These are phyloP conservation scores for Hypoxylon sp. DNA, from an alignment of 2,329 filamentous ascomycete species.

Conservation along the genomic window DNA sequence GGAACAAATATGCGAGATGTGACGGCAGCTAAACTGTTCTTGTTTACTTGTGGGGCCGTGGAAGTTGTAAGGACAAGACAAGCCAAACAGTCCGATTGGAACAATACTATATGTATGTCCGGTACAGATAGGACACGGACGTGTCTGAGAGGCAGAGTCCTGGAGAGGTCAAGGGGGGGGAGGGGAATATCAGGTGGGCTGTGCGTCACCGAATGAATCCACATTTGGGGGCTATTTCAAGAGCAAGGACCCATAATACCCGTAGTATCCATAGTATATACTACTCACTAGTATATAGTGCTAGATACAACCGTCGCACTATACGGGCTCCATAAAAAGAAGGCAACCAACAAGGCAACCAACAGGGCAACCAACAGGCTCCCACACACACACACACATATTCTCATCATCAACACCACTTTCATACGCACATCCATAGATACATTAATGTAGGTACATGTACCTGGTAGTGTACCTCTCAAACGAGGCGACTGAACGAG, in stretches of 20 bases:
- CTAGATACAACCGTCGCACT: not conserved
- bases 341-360: conserved; percentile 29
- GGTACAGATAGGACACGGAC: not conserved
- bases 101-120: not conserved
- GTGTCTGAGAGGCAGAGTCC: not conserved
- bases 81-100: conserved; percentile 1
- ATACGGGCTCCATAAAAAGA: conserved; percentile 31
- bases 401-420: not conserved
- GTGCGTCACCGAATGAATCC: conserved; percentile 42
- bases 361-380: no score
- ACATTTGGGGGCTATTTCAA: conserved; percentile 28
- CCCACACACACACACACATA: not conserved
- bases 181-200: conserved; percentile 22
- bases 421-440: not conserved
- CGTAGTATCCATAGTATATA: not conserved
- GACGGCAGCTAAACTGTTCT: conserved; percentile 14
- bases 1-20: conserved; percentile 20
- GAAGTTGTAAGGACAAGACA: conserved; percentile 5
- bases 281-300: conserved; percentile 10
- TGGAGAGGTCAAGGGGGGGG: not conserved
- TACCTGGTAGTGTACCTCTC: conserved; percentile 5
- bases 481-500: conserved; percentile 25
- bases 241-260: not conserved
- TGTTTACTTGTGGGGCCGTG: conserved; percentile 18
- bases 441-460: not conserved